These are phyloP conservation scores for Chlamydomonas schloesseri DNA, from an alignment of 139 green algal species.

Conservation along the genomic window DNA sequence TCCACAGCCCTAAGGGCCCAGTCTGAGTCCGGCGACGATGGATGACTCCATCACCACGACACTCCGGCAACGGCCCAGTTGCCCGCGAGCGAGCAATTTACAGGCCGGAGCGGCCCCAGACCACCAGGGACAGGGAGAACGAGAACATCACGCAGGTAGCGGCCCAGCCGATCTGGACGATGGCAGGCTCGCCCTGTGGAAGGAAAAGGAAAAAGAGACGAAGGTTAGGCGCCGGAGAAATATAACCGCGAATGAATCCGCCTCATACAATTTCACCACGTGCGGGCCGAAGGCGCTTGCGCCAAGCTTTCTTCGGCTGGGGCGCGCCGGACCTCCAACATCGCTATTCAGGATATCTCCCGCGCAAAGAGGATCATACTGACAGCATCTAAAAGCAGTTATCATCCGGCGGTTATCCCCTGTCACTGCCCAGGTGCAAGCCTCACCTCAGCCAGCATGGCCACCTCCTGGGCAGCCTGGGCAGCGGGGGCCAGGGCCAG, in stretches of 20 bases:
- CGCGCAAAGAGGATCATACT: no score
- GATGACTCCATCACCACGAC: not conserved
- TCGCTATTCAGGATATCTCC: no score
- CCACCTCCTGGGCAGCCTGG: conserved; percentile 85
- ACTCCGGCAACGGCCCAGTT: not conserved
- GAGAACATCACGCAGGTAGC: conserved; percentile 89
- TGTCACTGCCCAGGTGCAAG: no score
- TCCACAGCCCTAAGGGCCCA: no score
- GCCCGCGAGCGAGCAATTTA: conserved; percentile 55
- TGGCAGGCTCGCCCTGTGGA: conserved; percentile 82
- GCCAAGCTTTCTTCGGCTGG: no score
- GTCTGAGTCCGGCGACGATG: not conserved
- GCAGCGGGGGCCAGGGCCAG: conserved; percentile 77
- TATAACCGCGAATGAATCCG: no score
- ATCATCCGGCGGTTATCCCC: no score
- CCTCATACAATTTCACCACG: no score
- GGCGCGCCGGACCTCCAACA: no score
- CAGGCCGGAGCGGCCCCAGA: conserved; percentile 91
- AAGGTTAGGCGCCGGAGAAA: no score
- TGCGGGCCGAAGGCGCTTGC: no score
- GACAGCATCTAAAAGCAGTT: no score
- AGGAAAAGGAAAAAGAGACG: not conserved
- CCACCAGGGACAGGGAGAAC: conserved; percentile 91
- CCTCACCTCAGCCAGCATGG: conserved; percentile 84
- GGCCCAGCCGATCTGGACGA: conserved; percentile 90